Evolutionary conservation across 495 filamentous ascomycete genomes (phyloP), one percentile per base, ranked within the genome.

Genomic region (Lophiotrema nucula): DNA sequence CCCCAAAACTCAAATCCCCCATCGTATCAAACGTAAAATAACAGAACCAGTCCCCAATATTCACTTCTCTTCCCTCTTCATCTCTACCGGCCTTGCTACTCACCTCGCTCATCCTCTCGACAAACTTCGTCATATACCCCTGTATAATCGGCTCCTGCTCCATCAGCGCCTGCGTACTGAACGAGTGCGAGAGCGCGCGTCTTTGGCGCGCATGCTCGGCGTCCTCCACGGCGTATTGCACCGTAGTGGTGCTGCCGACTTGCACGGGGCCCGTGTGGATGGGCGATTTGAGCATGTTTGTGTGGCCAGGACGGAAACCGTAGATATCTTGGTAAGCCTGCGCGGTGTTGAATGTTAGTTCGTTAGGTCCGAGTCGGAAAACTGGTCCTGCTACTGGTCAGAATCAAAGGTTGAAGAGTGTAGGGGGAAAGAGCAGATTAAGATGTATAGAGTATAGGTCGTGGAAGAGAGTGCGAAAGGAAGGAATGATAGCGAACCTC

Each of bases 301-400:
- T 23, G 27, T 60, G 57, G 12, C 60, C 64, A 1, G 55, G 53
- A 8, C 61, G 60, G 39, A 63, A 59, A 13, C 64, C 67, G 27
- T 71, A 67, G 21, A 71, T 69, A 51, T 67, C 67, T 38, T 67
- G 48, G 49, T 54, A 69, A 1, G 69, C 61, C 26, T 64, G 37
- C 6, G 57, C 66, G 1, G 67, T 55, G 55, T 56, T 62, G 60
- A 64, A 69, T 0, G 69, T 53, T n/a, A 71, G 53, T 31, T 71
- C 66, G 42, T 69, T 67, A 0, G 69, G 67, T 1, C 53, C 58
- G 15, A 67, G 47, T 11, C 67, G 69, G 24, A 71, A 66, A 4
- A 71, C 61, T 5, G 52, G 37, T 15, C 46, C 49, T 50, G 22
- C 13, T 35, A 15, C 15, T 8, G 31, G 31, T 35, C 31, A 35